These are phyloP conservation scores for Colletotrichum sp. DNA, from an alignment of 2,329 filamentous ascomycete genomes.

Conservation along the genomic window DNA sequence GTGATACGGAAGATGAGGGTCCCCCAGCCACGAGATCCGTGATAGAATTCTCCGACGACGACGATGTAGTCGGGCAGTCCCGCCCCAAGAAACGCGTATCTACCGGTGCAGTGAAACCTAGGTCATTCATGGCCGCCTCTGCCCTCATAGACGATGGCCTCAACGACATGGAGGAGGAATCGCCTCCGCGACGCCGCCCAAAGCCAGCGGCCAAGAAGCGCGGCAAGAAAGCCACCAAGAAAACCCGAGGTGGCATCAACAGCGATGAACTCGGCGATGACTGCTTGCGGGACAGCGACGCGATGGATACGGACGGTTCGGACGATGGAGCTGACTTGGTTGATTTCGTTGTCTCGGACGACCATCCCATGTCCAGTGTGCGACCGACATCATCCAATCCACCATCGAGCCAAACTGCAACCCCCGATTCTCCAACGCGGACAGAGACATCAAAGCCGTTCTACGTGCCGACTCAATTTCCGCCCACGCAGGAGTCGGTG, in stretches of 20 bases:
- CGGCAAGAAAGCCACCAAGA: constrained; percentile 19
- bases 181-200: neutral
- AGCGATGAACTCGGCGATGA: constrained; percentile 58
- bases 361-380: constrained; percentile 37
- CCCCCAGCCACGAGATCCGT: neutral
- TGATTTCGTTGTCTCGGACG: constrained; percentile 62
- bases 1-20: constrained; percentile 40
- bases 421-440: constrained; percentile 26
- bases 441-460: constrained; percentile 34
- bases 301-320: constrained; percentile 50
- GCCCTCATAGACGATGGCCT: constrained; percentile 15
- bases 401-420: constrained; percentile 27
- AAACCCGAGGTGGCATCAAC: constrained; percentile 34
- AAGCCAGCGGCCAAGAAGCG: constrained; percentile 21
- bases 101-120: neutral
- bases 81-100: constrained; percentile 17
- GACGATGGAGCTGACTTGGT: constrained; percentile 56
- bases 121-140: neutral
- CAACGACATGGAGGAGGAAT: constrained; percentile 21
- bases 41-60: constrained; percentile 8
- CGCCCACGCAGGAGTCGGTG: constrained; percentile 41
- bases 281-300: constrained; percentile 54
- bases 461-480: constrained; percentile 42
- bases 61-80: constrained; percentile 6
- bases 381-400: constrained; percentile 33